phyloP scores from a whole-genome alignment of 257 asterid species.

The Solanum pinnatisectum region DNA sequence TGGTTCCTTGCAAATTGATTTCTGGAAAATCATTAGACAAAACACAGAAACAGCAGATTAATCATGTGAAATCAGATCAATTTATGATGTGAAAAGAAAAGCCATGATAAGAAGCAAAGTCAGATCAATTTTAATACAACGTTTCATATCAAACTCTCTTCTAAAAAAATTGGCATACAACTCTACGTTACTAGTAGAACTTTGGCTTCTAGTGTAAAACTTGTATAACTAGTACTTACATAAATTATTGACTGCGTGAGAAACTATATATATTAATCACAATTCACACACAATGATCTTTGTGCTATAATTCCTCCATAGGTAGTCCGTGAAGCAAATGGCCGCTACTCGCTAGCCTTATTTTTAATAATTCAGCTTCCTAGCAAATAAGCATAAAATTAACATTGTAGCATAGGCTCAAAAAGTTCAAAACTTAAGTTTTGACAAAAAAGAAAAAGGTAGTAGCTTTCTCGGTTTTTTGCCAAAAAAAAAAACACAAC shows the following conservation, averaged over 20 bases:
- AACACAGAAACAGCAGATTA: neutral
- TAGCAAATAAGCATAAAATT: neutral
- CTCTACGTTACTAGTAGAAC: neutral
- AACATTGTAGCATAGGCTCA: neutral
- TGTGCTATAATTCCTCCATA: neutral
- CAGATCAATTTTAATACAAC: neutral
- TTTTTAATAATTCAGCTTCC: neutral
- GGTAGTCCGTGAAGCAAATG: neutral
- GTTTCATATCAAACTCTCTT: neutral
- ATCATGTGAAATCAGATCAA: neutral
- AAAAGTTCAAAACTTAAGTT: neutral
- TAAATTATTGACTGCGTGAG: neutral
- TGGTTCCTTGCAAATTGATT: slow-evolving; percentile 76
- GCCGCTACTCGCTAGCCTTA: neutral
- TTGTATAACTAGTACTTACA: neutral
- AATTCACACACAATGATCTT: neutral
- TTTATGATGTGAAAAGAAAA: neutral
- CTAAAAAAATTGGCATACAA: neutral
- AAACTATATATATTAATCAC: neutral
- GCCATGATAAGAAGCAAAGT: neutral
- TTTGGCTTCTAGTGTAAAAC: neutral
- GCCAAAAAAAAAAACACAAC: neutral
- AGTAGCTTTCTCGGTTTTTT: neutral
- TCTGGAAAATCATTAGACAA: slow-evolving; percentile 44
- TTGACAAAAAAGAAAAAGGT: neutral